Evolutionary conservation across 1,284 basidiomycete genomes (phyloP), one percentile per base, ranked within the genome.

Genomic region (Cutaneotrichosporon sp.): DNA sequence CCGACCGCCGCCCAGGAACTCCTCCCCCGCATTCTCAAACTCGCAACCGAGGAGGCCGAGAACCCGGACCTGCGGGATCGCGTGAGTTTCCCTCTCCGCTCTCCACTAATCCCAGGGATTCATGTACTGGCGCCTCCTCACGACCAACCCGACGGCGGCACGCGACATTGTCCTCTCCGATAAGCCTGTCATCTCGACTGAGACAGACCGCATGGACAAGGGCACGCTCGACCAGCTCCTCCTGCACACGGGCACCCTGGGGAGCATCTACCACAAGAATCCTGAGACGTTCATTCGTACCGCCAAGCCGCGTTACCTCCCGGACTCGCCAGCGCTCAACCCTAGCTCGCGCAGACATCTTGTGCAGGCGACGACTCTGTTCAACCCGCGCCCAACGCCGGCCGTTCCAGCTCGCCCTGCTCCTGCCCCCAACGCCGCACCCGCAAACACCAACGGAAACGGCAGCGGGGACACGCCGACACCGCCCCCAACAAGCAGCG

Each of bases 91-190:
- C 18, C n/a, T 10, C 21, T 30, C 18, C 21, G 1, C 21, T 40
- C 7, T 18, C 5, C 9, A 40, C 58, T 42, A 11, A 58, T 56
- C 2, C 5, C 65, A 81, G 80, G 81, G 96, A 0, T 99, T 96
- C 83, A 98, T 99, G 90, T 99, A 99, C 82, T 99, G 96, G 96
- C 88, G 97, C 56, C 84, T 99, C 81, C 85, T 99, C 46, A 96
- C 96, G 1, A 90, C 94, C 70, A 94, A 97, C 77, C 94, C 97
- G 2, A 83, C 88, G 1, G 89, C 90, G 1, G 96, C 97, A 3
- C 86, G 89, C 50, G 89, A 92, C 70, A 90, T 99, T 66, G 94
- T 99, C n/a, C 84, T 99, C 21, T 86, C 91, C 9, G 91, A 93
- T 69, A 98, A 97, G 73, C 97, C 97, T 18, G 85, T 92, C 4